Base-by-base conservation (phyloP, 2,329 filamentous ascomycete genomes). In the Emergomyces pasteurianus region DNA sequence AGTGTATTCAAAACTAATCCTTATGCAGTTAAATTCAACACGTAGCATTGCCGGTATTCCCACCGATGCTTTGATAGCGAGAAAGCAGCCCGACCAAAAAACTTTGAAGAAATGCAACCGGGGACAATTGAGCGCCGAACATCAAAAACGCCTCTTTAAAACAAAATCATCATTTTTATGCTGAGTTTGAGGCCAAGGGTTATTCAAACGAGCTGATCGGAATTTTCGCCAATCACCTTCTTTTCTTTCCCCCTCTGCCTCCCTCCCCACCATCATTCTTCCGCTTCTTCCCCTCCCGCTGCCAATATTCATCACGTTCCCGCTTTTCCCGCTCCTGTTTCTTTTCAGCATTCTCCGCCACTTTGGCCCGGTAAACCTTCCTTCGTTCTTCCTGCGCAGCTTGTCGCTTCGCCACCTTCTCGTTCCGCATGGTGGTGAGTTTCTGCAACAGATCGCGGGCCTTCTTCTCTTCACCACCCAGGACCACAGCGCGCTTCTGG, bases 281-380 rank as follows among this genome's bases (percentile, higher is more conserved):
- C 67, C 87, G 79, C 78, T 89, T 90, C 79, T 87, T 89, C 10
- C 94, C 94, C 77, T 99, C 95, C 69, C 86, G 86, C 68, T 85
- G 81, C 94, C 94, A 99, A 72, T 86, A 99, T 68, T 96, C 92
- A 73, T 95, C 88, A 72, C 86, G 88, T 79, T 99, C 92, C 68
- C 85, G 85, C 84, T 92, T 95, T 80, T 97, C 92, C 58, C 92
- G 80, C 63, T 86, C 89, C 61, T 83, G 83, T 77, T 90, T 89
- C 84, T 91, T 95, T 82, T 95, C 91, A 69, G 86, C 81, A 70
- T 86, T 86, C 70, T 90, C 89, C 8, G 84, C 87, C 47, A 96
- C 82, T 81, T 90, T 94, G 77, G 88, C 89, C 67, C 87, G 81
- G 76, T 96, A 94, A 65, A 85, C 85, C 65, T 85, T 84, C 63